Evolutionary conservation across 768 basidiomycete species (phyloP).

Genomic region (Kwoniella botswanensis): DNA sequence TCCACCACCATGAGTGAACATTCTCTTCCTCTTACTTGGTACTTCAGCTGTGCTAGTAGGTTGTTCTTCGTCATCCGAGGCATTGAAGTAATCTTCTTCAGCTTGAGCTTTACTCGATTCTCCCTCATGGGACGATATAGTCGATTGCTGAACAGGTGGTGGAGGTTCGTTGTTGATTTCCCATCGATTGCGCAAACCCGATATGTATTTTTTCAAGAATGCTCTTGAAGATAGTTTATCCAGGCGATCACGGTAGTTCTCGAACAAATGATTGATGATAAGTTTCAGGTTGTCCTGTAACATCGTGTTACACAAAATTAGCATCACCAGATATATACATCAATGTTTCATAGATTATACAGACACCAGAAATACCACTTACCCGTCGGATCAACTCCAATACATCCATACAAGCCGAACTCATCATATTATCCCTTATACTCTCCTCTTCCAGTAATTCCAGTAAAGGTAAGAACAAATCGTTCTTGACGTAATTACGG

Average conservation of each 20-base stretch:
- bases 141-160: slow-evolving; percentile 35
- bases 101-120: slow-evolving; percentile 33
- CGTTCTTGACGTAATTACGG: slow-evolving; percentile 78
- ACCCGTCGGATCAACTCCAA: slow-evolving; percentile 91
- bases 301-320: neutral
- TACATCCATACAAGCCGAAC: slow-evolving; percentile 93
- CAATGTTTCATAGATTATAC: neutral
- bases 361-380: slow-evolving; percentile 40
- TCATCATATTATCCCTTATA: slow-evolving; percentile 84
- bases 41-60: slow-evolving; percentile 4
- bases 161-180: slow-evolving; percentile 84
- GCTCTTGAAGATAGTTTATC: slow-evolving; percentile 71
- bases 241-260: slow-evolving; percentile 70
- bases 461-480: slow-evolving; percentile 80
- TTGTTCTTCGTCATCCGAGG: slow-evolving; percentile 72
- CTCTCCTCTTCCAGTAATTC: slow-evolving; percentile 83
- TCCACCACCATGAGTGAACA: slow-evolving; percentile 61
- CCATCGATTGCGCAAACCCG: slow-evolving; percentile 61
- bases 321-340: neutral
- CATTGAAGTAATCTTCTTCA: slow-evolving; percentile 94
- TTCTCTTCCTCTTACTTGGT: slow-evolving; percentile 52
- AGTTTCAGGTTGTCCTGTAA: slow-evolving; percentile 84
- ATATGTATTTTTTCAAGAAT: slow-evolving; percentile 63
- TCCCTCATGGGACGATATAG: slow-evolving; percentile 19
- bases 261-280: slow-evolving; percentile 81